phyloP scores from a whole-genome alignment of 2,329 filamentous ascomycete species.

The Pyrenophora teres region DNA sequence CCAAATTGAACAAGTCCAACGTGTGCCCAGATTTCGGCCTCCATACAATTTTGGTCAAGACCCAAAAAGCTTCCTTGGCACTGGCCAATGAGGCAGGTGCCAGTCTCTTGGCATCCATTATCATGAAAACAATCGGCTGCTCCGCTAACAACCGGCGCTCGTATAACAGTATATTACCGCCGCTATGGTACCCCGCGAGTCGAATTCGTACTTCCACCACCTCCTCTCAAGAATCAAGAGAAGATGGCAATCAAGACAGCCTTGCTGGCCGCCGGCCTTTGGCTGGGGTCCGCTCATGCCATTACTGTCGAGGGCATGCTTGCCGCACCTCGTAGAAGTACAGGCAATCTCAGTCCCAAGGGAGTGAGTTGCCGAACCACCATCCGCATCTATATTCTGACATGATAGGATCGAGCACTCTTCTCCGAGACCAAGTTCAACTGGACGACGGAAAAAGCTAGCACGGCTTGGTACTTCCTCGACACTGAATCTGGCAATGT shows the following conservation, averaged over 20 bases:
- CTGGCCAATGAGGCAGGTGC: conserved; percentile 25
- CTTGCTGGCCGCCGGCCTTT: conserved; percentile 29
- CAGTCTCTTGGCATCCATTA: conserved; percentile 21
- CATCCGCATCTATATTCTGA: conserved; percentile 3
- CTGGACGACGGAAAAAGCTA: conserved; percentile 41
- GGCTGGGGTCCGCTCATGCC: conserved; percentile 33
- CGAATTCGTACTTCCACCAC: conserved; percentile 10
- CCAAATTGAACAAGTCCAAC: conserved; percentile 20
- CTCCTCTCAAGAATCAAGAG: conserved; percentile 6
- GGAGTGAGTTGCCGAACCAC: conserved; percentile 27
- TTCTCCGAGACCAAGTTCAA: conserved; percentile 45
- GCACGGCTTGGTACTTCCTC: conserved; percentile 56
- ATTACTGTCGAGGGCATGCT: conserved; percentile 34
- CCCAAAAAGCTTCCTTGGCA: conserved; percentile 31
- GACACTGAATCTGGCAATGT: conserved; percentile 39
- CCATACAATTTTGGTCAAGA: conserved; percentile 26
- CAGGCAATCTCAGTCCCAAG: conserved; percentile 39
- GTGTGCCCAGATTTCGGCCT: conserved; percentile 18
- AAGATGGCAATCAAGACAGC: conserved; percentile 37
- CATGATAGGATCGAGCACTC: conserved; percentile 35
- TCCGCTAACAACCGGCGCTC: conserved; percentile 11
- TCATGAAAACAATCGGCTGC: conserved; percentile 11
- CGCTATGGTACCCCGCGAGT: conserved; percentile 1
- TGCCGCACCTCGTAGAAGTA: conserved; percentile 40
- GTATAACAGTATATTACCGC: conserved; percentile 24